Percentiles rank a stretch among this genome's conserved stretches.
These are phyloP conservation scores for Tolypocladium inflatum DNA, from an alignment of 2,329 filamentous ascomycete species.

Conservation along the genomic window DNA sequence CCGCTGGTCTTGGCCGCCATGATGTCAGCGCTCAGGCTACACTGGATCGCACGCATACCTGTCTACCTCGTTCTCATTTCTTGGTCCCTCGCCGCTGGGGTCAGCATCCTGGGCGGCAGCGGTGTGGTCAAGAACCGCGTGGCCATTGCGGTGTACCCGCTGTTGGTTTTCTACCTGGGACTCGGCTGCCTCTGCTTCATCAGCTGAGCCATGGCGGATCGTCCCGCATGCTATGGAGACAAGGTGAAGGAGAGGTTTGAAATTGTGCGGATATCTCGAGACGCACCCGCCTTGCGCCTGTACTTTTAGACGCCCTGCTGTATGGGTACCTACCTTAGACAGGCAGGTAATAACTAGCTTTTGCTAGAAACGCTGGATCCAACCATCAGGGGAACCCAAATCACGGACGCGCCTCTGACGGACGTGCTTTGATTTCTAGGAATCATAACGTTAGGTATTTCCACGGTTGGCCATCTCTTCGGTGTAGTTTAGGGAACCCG, in stretches of 20 bases:
- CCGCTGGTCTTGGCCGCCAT: conserved; percentile 88
- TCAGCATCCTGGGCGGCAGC: conserved; percentile 91
- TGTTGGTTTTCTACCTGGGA: conserved; percentile 91
- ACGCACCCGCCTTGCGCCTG: not conserved
- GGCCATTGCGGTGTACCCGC: conserved; percentile 84
- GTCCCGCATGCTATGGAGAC: not conserved
- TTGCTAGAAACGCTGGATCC: not conserved
- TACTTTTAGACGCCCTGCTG: not conserved
- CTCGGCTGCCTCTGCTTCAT: conserved; percentile 96
- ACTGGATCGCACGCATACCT: conserved; percentile 75
- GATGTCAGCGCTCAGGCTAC: conserved; percentile 73
- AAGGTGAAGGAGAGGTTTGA: not conserved
- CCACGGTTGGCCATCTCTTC: not conserved
- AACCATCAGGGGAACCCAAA: not conserved
- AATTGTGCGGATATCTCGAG: no score
- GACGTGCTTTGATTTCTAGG: not conserved
- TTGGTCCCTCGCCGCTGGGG: conserved; percentile 91
- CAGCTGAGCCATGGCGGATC: conserved; percentile 45
- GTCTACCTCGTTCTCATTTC: conserved; percentile 80
- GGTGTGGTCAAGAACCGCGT: conserved; percentile 94
- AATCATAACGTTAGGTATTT: not conserved
- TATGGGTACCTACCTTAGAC: not conserved
- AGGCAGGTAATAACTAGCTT: not conserved
- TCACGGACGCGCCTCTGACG: not conserved
- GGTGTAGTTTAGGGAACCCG: not conserved